Base-by-base conservation (phyloP, 2,329 filamentous ascomycete species). In the Lachnellula hyalina region DNA sequence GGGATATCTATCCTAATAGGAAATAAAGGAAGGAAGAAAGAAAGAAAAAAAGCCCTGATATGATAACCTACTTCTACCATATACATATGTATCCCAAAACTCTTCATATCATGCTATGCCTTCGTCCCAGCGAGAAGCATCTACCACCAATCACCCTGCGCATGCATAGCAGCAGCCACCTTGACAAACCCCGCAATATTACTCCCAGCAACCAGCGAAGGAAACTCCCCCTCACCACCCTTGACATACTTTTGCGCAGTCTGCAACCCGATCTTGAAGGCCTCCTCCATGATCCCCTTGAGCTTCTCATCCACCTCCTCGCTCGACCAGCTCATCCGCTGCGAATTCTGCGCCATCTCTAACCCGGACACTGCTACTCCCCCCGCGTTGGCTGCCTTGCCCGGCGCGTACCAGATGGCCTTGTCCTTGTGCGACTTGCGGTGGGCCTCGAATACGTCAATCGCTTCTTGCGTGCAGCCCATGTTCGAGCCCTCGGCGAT, bases 121-220 rank as follows among this genome's bases (percentile, higher is more conserved):
- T 28, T 28, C 28, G 28, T 28, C 28, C 28, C 28, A 28, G 28
- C 28, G 36, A 45, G 14, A 44, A 17, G 15, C 45, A 34, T 45
- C 49, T 45, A 51, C 49, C 81, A 97, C 93, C 92, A 97, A 75
- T 97, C 93, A 68, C 94, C 94, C 76, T 96, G 93, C 74, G 96
- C 90, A 72, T 87, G 83, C 93, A 97, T 97, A 68, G 94, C 93
- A 67, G 84, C 82, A 51, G 87, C 92, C 53, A 97, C 93, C 86
- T 97, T 99, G 75, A 88, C 87, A 79, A 96, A 97, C 56, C 94
- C 94, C 58, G 94, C 94, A 77, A 99, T 96, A 78, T 97, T 97
- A 79, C 86, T 89, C 66, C 94, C 94, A 56, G 90, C 91, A 41
- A 97, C 91, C 70, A 97, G 79, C 64, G 85, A 91, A 64, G 94